Evolutionary conservation across 2,329 filamentous ascomycete genomes (phyloP), one percentile per base, ranked within the genome.

Genomic region (Ceratocystiopsis sp.): DNA sequence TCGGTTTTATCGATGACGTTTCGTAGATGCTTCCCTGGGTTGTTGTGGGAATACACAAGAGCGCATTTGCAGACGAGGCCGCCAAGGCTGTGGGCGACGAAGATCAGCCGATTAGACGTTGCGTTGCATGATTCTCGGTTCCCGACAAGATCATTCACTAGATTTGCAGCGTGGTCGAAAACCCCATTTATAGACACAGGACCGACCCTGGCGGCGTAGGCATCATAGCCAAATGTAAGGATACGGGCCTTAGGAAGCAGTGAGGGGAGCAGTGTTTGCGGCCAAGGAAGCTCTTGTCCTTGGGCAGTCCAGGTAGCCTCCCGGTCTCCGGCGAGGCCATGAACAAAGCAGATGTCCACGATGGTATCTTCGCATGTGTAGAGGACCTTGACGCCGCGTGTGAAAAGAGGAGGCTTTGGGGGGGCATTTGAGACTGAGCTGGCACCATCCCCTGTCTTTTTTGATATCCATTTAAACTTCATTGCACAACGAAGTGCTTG

Each of bases 11-110:
- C 33, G 35, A 59, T 56, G 0, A 65, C 50, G 15, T 36, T 45
- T 0, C 38, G 49, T 4, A 61, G 52, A 39, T 61, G 54, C 1
- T 14, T 2, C 32, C 60, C 57, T 1, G 52, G 46, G 37, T 54
- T 55, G 29, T 56, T 53, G 39, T 51, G 53, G 1, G 60, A 63
- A 5, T 50, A 43, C 0, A 58, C 45, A 35, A 63, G 47, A 5
- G 60, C 58, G 37, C 60, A 42, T 45, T 66, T 59, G 48, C 55
- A 61, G 12, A 64, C 57, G 5, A 65, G 50, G 7, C 61, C 62
- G 11, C 61, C 61, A 0, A 65, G 49, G 46, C 61, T 61, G 45
- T 64, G 38, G 6, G 32, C 38, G 14, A 40, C 38, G 17, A 40
- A 40, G 25, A 40, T 33, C 3, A 40, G 21, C 37, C 18, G 18